Evolutionary conservation across 306 rosid species (phyloP).

Genomic region (Glycine soja): DNA sequence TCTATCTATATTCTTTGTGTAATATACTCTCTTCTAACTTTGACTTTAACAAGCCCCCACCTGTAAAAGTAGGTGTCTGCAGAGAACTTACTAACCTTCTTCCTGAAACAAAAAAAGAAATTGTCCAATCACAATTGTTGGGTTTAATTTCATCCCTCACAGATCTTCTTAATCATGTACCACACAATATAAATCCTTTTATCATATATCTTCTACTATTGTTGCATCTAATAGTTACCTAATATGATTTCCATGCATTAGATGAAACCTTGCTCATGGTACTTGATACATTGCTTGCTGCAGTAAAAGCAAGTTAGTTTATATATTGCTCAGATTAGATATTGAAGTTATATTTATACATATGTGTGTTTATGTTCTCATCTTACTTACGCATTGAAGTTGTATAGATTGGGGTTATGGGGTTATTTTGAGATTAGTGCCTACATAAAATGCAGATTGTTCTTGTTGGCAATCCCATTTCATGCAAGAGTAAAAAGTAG

Average conservation of each 20-base stretch:
- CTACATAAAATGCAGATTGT: no score
- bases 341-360: neutral
- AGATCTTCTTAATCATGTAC: slow-evolving; percentile 85
- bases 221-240: slow-evolving; percentile 44
- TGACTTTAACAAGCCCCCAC: slow-evolving; percentile 73
- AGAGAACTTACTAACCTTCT: slow-evolving; percentile 84
- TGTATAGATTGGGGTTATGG: no score
- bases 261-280: slow-evolving; percentile 93
- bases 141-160: slow-evolving; percentile 81
- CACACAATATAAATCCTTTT: slow-evolving; percentile 23
- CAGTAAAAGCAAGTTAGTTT: slow-evolving; percentile 74
- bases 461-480: no score
- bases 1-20: slow-evolving; percentile 29
- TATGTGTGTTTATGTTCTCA: no score
- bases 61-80: slow-evolving; percentile 95
- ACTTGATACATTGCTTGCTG: slow-evolving; percentile 87
- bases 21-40: slow-evolving; percentile 35
- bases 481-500: no score
- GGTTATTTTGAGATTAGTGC: no score
- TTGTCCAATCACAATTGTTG: slow-evolving; percentile 69
- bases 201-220: slow-evolving; percentile 36
- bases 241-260: slow-evolving; percentile 72
- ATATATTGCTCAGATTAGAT: slow-evolving; percentile 7
- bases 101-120: slow-evolving; percentile 79
- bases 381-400: no score